Evolutionary conservation across 2,329 filamentous ascomycete genomes (phyloP), one percentile per base, ranked within the genome.

Genomic region (Botrytis byssoidea): DNA sequence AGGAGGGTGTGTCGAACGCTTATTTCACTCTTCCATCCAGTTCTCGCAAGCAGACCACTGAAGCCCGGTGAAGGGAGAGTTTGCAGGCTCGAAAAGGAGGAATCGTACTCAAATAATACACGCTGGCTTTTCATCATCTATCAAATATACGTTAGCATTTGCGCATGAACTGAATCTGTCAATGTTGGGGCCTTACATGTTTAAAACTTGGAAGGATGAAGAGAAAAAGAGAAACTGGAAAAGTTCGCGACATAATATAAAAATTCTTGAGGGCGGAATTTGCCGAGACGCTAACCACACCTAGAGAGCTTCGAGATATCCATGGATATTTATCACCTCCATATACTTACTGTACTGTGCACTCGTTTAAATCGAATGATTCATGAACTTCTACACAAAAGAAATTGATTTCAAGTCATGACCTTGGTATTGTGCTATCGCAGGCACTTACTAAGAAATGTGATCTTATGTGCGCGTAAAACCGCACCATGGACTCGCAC

Each of bases 61-160:
- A 83, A 93, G 94, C 95, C 93, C 90, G 85, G 85, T 88, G 85
- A 89, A 89, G 90, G 91, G 92, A 98, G 95, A 95, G 93, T 93
- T 89, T 88, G 85, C 85, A 86, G 85, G 88, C 85, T 86, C 85
- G 87, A 85, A 84, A 83, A 85, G 87, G 85, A 86, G 87, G 86
- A 87, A 92, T 88, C 87, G 83, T 83, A 86, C 87, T 98, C 96
- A 97, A 93, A 90, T 90, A 86, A 84, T 90, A 91, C 96, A 98
- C 95, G 90, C 93, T 91, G 91, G 90, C 93, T 93, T 97, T 97
- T 99, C 96, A 98, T 99, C 95, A 98, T 97, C 94, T 98, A 81
- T 4, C 60, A 74, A 69, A 67, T 69, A 68, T 76, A 75, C 71
- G 79, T 85, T 81, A 85, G 82, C 73, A 74, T 70, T 68, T 71